Base-by-base conservation (phyloP, 768 basidiomycete genomes). In the Tylopilus sp. region DNA sequence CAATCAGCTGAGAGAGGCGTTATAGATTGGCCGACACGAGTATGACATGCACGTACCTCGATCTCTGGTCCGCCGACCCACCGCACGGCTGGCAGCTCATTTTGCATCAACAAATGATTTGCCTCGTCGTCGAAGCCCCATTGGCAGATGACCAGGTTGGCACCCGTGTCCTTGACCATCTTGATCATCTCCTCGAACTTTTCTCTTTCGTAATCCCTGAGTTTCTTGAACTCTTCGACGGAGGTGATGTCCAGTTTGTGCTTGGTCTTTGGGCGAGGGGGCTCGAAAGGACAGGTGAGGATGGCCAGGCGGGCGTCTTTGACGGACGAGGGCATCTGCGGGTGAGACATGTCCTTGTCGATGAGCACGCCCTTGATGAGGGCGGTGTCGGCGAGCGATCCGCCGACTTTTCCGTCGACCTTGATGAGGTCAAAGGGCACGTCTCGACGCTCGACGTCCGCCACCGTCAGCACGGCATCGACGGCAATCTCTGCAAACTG, bases 41-140 rank as follows among this genome's bases (percentile, higher is more conserved):
- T 21, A 24, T 30, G 17, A 16, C 6, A 37, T 1, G 29, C 9
- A 21, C 41, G 29, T 46, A 94, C 93, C 85, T 99, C 97, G 57
- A 99, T 99, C 70, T 99, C 97, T 4, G 97, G 97, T 22, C 97
- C 97, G 55, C 97, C 97, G 51, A 99, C 97, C 97, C 97, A 98
- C 67, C 97, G 82, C 28, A 98, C 96, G 26, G 97, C 91, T 38
- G 97, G 97, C 31, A 99, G 78, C 14, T 95, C 92, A 63, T 98
- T 98, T 76, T 97, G 94, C 92, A 98, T 93, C 58, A 99, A 72
- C 63, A 98, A 60, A 69, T 98, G 97, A 68, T 99, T 99, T 40
- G 97, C 97, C 74, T 99, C 97, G 65, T 99, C 97, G 67, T 99
- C 97, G 67, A 99, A 99, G 55, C 97, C 97, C 97, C 97, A 99